A percentile compares a stretch with the other conserved stretches of the same genome.
Evolutionary conservation across 2,329 filamentous ascomycete genomes (phyloP).

Genomic region (Endocalyx cinctus): DNA sequence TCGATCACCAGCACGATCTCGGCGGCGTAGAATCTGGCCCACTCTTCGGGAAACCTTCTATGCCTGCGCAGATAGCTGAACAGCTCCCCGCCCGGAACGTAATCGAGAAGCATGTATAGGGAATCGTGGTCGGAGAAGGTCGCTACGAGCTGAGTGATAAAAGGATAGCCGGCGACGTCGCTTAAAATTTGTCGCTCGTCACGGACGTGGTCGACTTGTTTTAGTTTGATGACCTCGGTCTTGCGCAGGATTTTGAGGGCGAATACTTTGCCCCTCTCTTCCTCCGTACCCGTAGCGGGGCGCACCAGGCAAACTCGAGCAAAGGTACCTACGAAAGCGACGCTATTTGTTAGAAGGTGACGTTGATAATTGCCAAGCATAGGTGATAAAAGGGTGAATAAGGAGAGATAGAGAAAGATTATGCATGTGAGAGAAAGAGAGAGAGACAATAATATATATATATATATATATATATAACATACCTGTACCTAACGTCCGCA

Average conservation of each 20-base stretch:
- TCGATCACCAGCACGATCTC: constrained; percentile 80
- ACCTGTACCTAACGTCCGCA: constrained; percentile 76
- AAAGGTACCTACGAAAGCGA: constrained; percentile 59
- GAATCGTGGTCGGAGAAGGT: constrained; percentile 78
- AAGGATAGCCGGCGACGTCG: constrained; percentile 74
- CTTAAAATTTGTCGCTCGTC: constrained; percentile 76
- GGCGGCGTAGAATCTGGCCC: constrained; percentile 76
- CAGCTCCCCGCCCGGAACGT: constrained; percentile 78
- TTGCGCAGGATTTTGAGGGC: constrained; percentile 77
- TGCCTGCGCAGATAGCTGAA: constrained; percentile 77
- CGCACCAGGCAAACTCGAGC: constrained; percentile 76
- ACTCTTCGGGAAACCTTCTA: constrained; percentile 73
- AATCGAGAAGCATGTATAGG: constrained; percentile 79
- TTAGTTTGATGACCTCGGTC: constrained; percentile 69
- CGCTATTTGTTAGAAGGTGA: too few relatives aligned
- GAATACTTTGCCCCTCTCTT: constrained; percentile 64
- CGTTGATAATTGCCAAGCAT: too few relatives aligned
- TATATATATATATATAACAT: too few relatives aligned
- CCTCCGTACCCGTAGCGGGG: constrained; percentile 47
- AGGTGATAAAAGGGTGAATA: too few relatives aligned
- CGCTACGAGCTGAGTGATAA: constrained; percentile 73
- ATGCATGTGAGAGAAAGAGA: constrained; percentile 1
- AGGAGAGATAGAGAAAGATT: too few relatives aligned
- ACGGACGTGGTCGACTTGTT: constrained; percentile 82
- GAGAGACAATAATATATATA: too few relatives aligned